Evolutionary conservation across 495 filamentous ascomycete genomes (phyloP).

Genomic region (Lichenothelia convexa): DNA sequence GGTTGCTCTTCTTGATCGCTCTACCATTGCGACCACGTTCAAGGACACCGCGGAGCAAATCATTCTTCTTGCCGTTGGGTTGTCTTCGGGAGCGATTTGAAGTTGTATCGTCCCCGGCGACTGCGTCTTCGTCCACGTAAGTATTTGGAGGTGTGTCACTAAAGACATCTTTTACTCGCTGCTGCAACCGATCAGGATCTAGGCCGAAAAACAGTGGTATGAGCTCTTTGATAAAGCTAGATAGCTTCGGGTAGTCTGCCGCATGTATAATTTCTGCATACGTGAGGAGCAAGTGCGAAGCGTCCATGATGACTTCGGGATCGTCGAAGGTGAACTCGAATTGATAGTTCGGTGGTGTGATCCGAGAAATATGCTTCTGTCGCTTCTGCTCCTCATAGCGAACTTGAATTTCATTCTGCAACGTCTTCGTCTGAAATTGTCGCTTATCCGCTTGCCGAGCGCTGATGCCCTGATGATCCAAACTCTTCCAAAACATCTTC

Average conservation of each 20-base stretch:
- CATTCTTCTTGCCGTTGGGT: constrained; percentile 51
- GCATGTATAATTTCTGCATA: constrained; percentile 52
- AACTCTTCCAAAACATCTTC: constrained; percentile 78
- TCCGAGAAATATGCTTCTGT: constrained; percentile 37
- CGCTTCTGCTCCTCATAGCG: constrained; percentile 73
- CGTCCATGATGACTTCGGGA: constrained; percentile 60
- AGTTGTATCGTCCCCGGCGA: constrained; percentile 30
- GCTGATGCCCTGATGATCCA: constrained; percentile 86
- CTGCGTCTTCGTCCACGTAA: constrained; percentile 41
- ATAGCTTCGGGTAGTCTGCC: constrained; percentile 55
- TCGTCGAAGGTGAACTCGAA: constrained; percentile 57
- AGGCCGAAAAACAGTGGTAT: constrained; percentile 79
- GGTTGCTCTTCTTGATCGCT: constrained; percentile 42
- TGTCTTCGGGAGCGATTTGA: constrained; percentile 40
- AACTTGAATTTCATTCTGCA: constrained; percentile 67
- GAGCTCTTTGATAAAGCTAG: constrained; percentile 74
- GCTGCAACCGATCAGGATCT: constrained; percentile 52
- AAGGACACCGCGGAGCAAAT: constrained; percentile 72
- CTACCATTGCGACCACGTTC: constrained; percentile 55
- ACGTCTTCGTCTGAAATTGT: constrained; percentile 66
- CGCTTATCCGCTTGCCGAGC: constrained; percentile 75
- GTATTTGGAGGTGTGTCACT: constrained; percentile 46
- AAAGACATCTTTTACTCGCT: constrained; percentile 55
- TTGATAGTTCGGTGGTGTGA: constrained; percentile 46
- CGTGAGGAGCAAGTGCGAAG: constrained; percentile 59